These are phyloP conservation scores for Elongisporangium prolatum DNA, from an alignment of 352 stramenopile genomes.

Conservation along the genomic window DNA sequence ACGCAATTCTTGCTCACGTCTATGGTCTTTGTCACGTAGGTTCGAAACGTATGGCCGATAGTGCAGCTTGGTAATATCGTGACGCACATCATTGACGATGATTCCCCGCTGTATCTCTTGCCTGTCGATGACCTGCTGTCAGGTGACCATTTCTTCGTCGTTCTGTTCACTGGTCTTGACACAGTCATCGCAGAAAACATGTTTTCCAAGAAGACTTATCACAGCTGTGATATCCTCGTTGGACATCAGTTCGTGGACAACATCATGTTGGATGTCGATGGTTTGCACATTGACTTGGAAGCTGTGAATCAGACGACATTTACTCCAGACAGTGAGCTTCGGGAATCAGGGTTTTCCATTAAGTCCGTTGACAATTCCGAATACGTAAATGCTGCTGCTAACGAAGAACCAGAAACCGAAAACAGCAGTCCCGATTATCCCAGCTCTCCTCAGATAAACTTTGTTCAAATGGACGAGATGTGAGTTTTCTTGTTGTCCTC, in stretches of 20 bases:
- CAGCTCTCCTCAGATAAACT: too few relatives aligned
- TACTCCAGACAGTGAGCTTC: slow-evolving; percentile 19
- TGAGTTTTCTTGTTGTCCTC: too few relatives aligned
- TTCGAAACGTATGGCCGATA: slow-evolving; percentile 59
- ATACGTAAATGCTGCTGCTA: too few relatives aligned
- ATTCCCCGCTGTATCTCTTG: slow-evolving; percentile 39
- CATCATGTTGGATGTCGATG: slow-evolving; percentile 45
- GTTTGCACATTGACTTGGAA: slow-evolving; percentile 49
- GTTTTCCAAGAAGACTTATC: slow-evolving; percentile 52
- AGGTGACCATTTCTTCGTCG: slow-evolving; percentile 43
- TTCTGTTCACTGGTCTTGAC: slow-evolving; percentile 51
- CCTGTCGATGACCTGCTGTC: slow-evolving; percentile 42
- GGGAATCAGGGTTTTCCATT: slow-evolving; percentile 17
- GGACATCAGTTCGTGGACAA: slow-evolving; percentile 61
- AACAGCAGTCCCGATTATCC: too few relatives aligned
- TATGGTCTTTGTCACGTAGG: slow-evolving; percentile 9
- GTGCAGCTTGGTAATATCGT: slow-evolving; percentile 51
- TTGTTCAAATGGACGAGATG: too few relatives aligned
- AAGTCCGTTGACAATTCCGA: too few relatives aligned
- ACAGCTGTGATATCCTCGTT: slow-evolving; percentile 54
- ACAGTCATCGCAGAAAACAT: slow-evolving; percentile 56
- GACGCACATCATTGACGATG: slow-evolving; percentile 52
- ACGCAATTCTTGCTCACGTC: not conserved
- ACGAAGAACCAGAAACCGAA: too few relatives aligned
- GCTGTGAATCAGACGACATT: slow-evolving; percentile 48